Conservation (phyloP, 208 protist species). For the Leishmania tropica region DNA sequence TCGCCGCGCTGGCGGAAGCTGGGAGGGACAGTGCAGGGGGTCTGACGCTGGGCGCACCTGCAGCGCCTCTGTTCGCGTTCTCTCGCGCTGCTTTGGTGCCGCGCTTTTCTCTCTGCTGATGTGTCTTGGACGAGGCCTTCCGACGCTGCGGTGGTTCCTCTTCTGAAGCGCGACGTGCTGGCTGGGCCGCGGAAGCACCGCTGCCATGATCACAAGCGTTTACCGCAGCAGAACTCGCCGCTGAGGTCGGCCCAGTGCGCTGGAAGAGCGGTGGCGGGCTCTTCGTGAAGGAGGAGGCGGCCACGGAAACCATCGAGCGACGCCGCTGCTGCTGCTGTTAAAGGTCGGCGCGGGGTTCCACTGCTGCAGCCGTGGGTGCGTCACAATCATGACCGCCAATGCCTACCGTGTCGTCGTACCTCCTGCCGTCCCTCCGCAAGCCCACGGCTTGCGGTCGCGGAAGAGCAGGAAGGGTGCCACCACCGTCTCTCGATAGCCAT, state of each 20-base stretch:
- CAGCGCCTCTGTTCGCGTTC: not conserved
- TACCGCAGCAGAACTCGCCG: not conserved
- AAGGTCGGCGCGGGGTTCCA: not conserved
- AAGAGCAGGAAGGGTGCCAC: slow-evolving; percentile 25
- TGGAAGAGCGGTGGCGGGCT: not conserved
- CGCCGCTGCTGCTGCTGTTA: not conserved
- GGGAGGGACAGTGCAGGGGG: not conserved
- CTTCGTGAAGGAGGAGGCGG: not conserved
- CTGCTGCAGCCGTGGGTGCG: not conserved
- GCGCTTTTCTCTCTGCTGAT: not conserved
- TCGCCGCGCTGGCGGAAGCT: not conserved
- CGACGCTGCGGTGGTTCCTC: not conserved
- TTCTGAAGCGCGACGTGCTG: not conserved
- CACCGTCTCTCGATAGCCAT: slow-evolving; percentile 13
- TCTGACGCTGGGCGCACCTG: not conserved
- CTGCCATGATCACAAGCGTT: not conserved
- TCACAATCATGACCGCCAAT: not conserved
- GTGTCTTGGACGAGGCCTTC: not conserved
- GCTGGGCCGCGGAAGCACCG: not conserved
- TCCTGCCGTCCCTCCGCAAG: too few relatives aligned
- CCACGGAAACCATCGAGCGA: not conserved
- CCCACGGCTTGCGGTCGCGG: not conserved
- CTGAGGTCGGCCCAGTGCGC: not conserved
- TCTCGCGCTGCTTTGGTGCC: not conserved
- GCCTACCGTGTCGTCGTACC: not conserved